phyloP scores from a whole-genome alignment of 805 yeast genomes.

The Maudiozyma turicensis region DNA sequence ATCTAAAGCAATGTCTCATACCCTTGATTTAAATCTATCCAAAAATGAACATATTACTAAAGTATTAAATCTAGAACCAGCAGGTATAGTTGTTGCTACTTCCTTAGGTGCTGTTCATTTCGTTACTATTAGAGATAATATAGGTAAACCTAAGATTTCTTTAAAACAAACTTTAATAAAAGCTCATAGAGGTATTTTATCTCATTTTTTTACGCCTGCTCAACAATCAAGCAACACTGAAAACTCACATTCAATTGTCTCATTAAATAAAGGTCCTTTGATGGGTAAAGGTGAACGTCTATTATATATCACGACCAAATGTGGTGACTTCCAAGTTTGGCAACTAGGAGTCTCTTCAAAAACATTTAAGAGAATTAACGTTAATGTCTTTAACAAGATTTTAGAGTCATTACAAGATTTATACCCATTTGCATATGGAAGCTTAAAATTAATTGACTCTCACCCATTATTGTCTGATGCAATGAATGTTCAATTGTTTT shows the following conservation, averaged over 20 bases:
- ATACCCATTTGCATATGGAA: constrained; percentile 42
- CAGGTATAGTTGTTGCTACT: constrained; percentile 66
- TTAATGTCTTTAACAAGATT: constrained; percentile 30
- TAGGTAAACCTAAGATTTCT: constrained; percentile 45
- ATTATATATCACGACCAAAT: constrained; percentile 32
- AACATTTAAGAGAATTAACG: constrained; percentile 31
- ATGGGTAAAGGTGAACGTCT: constrained; percentile 42
- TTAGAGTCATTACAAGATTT: constrained; percentile 34
- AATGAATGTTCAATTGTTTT: constrained; percentile 37
- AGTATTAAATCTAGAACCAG: constrained; percentile 57
- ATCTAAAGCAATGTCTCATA: constrained; percentile 21
- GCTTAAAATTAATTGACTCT: constrained; percentile 53
- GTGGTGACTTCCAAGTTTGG: constrained; percentile 42
- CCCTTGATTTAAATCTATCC: constrained; percentile 15
- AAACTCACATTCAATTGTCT: constrained; percentile 37
- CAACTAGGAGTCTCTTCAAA: constrained; percentile 38
- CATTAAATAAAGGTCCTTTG: constrained; percentile 46
- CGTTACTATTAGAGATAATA: constrained; percentile 53
- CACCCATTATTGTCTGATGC: constrained; percentile 37
- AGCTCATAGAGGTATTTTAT: constrained; percentile 30
- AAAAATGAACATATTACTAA: constrained; percentile 43
- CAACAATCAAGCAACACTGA: constrained; percentile 3
- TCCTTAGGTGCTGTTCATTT: constrained; percentile 57
- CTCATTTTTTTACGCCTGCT: constrained; percentile 15
- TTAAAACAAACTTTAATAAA: constrained; percentile 22